Evolutionary conservation across 495 filamentous ascomycete genomes (phyloP), one percentile per base, ranked within the genome.

Genomic region (Corynascus novoguineensis): DNA sequence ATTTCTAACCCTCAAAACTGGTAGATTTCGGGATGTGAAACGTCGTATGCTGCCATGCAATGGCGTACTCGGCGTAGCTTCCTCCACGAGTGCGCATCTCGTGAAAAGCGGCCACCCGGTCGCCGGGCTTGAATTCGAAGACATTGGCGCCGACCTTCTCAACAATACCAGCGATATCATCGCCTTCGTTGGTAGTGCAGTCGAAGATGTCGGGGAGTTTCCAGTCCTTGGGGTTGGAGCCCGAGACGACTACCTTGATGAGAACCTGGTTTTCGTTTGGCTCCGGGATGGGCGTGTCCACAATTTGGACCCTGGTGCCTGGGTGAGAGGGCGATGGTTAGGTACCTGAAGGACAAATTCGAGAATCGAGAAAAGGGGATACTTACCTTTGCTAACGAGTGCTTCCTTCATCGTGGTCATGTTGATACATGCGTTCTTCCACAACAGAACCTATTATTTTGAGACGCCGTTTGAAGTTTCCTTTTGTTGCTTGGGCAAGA

Each of bases 221-320:
- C 87, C 86, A 89, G 71, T 92, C 89, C 64, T 92, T 92, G 3
- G 89, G 89, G 66, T 92, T 92, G 21, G 81, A 83, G 19, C 85
- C 86, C 37, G 77, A 79, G 6, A 84, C 82, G 11, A 86, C 71
- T 34, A 90, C 85, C 55, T 83, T 82, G 62, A 87, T 91, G 15
- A 91, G 75, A 24, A 91, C 72, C 55, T 93, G 80, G 55, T 81
- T 76, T 4, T 76, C 70, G 44, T 76, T 73, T 0, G 84, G 84
- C 21, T 69, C 70, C 1, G 87, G 87, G 54, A 87, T 79, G n/a
- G 81, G 74, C 29, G 77, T 77, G 59, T 89, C 83, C 47, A 83
- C 69, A 57, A 90, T 81, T 41, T 81, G 60, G 72, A 88, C 85
- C 55, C 72, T 72, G 19, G 75, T 62, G 38, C 75, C 67, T 73